Base-by-base conservation (phyloP, 1,139 yeast species). In the Suhomyces choctaworum region DNA sequence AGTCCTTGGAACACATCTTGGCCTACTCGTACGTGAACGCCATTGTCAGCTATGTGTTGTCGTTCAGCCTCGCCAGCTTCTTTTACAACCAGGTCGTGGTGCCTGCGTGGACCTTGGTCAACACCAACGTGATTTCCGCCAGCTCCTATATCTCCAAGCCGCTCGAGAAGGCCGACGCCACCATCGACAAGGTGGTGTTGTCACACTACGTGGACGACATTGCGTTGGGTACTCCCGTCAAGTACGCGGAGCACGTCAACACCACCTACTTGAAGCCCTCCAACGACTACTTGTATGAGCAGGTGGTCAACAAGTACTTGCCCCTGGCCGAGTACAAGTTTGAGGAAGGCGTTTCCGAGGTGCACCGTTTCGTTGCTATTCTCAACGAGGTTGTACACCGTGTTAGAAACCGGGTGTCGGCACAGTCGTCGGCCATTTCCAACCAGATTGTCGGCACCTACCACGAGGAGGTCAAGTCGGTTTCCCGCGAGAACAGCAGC, bases 371-470 rank as follows among this genome's bases (percentile, higher is more conserved):
- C 27, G 50, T 57, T 34, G 52, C 51, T 32, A 66, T 69, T 39
- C 45, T 63, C 28, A 57, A 55, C 34, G 62, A 62, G 40, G 51
- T 65, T 26, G 49, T 56, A 33, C 39, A 47, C 34, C 56, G 70
- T 41, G 43, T 59, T 19, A 59, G 52, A 44, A 42, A 44, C 25
- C 50, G 50, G 35, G 59, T 64, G 29, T 45, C 58, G 16, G 47
- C 50, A 42, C 58, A 62, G 38, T 59, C 66, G 9, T 51, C 54
- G 25, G 62, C 60, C 30, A 54, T 64, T 32, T 62, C 70, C 29
- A 49, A 52, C 41, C 57, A 57, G 35, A 54, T 69, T 29, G 54
- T 62, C 32, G 45, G 58, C 22, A 65, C 70, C 29, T 68, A 64
- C 54, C 60, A 66, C 41, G 47, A 58, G 41, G 69, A 66, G 48